Evolutionary conservation across 1,284 basidiomycete genomes (phyloP), one percentile per base, ranked within the genome.

Genomic region (Cutaneotrichosporon sp.): DNA sequence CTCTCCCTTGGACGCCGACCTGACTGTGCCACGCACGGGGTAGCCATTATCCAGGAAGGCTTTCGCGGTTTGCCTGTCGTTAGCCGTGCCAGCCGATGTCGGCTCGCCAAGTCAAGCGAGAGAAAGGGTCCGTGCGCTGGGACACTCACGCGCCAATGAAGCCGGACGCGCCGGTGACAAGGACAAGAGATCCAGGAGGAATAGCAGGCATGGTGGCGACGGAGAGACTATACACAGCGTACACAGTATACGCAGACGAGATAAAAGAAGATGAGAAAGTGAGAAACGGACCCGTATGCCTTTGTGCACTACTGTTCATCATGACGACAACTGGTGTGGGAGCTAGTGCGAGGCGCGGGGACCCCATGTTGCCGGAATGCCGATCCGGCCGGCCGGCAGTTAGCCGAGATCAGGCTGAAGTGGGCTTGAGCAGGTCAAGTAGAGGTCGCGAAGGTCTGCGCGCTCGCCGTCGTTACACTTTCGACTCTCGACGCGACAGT

Each of bases 21-120:
- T 78, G 9, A 84, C 82, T 0, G 82, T 81, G 10, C 80, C 81
- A 20, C 81, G 76, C 18, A 85, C 83, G 15, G 64, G 60, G 65
- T 65, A 71, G n/a, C 68, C 70, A 14, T 46, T 51, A n/a, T 67
- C 59, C 21, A 74, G 60, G 35, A 73, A 58, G 14, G 57, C 51
- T 44, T 64, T 53, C 37, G 64, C 62, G 9, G 67, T 63, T 46
- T 73, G 67, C 2, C 65, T 60, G 46, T 46, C 56, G 42, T 61
- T 39, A 44, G 39, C 18, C n/a, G 9, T 17, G 17, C 14, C n/a
- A 12, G 8, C 17, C 4, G 17, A 20, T 9, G 8, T 20, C 20
- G 39, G 7, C 36, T 40, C 17, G 17, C n/a, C n/a, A n/a, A n/a
- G n/a, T n/a, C 26, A 30, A 30, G 26, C 26, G 7, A 30, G 26